Conservation (phyloP, 1,284 basidiomycete genomes). For the Sparassis latifolia region DNA sequence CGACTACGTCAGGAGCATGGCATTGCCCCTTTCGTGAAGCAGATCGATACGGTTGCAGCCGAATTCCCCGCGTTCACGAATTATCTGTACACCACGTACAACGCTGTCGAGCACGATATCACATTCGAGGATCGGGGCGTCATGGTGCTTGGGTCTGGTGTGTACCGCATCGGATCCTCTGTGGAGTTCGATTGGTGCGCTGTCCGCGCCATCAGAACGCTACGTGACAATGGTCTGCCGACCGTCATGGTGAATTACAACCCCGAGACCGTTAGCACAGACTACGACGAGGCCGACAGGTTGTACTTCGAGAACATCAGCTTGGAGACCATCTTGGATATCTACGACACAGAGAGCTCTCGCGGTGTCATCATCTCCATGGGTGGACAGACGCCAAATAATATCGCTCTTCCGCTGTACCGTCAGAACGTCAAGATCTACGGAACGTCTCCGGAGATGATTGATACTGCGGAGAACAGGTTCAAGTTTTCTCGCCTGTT, state of each 20-base stretch:
- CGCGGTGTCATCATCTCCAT: constrained; percentile 94
- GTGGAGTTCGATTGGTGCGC: constrained; percentile 99
- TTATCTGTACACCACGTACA: constrained; percentile 98
- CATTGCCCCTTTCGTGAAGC: constrained; percentile 93
- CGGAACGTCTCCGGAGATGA: constrained; percentile 99
- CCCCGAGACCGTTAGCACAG: constrained; percentile 97
- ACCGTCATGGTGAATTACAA: constrained; percentile 99
- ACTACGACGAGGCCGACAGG: constrained; percentile 98
- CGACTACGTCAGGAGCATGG: constrained; percentile 79
- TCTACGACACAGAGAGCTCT: constrained; percentile 89
- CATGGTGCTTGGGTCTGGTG: constrained; percentile 97
- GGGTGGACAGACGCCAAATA: constrained; percentile 99
- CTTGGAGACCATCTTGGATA: constrained; percentile 93
- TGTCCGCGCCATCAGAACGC: constrained; percentile 91
- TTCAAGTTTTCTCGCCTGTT: constrained; percentile 99
- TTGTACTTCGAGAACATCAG: constrained; percentile 99
- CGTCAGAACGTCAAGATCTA: constrained; percentile 98
- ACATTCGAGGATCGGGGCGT: constrained; percentile 87
- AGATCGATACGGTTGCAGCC: constrained; percentile 98
- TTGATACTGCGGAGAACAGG: constrained; percentile 97
- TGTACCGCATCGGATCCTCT: constrained; percentile 97
- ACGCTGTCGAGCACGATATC: constrained; percentile 90
- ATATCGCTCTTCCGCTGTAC: constrained; percentile 90
- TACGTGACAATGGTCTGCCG: constrained; percentile 90
- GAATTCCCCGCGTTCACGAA: constrained; percentile 99